Percentiles rank a stretch among this genome's conserved stretches.
These are phyloP conservation scores for Thermomucor indicae-seudaticae DNA, from an alignment of 371 early-diverging fungal genomes.

Conservation along the genomic window DNA sequence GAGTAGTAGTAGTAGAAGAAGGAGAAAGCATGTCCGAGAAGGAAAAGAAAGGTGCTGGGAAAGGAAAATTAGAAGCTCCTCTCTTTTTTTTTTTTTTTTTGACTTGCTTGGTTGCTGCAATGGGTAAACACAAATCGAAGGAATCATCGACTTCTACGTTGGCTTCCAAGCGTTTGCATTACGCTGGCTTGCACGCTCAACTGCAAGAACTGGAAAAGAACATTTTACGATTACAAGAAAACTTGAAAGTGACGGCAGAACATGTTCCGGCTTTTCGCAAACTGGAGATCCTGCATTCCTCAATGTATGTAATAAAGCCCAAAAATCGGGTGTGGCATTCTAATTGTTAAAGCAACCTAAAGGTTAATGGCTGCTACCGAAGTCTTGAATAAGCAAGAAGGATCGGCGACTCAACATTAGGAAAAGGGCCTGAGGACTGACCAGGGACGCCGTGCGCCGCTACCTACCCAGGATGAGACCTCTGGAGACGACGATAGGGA, in stretches of 20 bases:
- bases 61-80: not conserved
- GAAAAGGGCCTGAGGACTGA: no score
- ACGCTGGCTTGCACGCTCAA: conserved; percentile 11
- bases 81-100: not conserved
- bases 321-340: not conserved
- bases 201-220: conserved; percentile 14
- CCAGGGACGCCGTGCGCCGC: no score
- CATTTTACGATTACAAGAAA: conserved; percentile 8
- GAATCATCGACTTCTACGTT: not conserved
- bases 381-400: not conserved
- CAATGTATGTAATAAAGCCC: conserved; percentile 16
- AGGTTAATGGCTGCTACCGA: conserved; percentile 8
- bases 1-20: not conserved
- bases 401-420: no score
- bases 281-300: conserved; percentile 19
- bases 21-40: no score
- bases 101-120: no score
- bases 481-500: no score
- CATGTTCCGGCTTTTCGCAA: conserved; percentile 19
- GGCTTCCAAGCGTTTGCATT: conserved; percentile 17
- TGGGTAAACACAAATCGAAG: conserved; percentile 1
- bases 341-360: no score
- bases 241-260: conserved; percentile 15
- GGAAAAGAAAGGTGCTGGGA: not conserved
- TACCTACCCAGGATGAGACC: no score